Conservation (phyloP, 208 protist genomes). For the Wallacemonas sp. region DNA sequence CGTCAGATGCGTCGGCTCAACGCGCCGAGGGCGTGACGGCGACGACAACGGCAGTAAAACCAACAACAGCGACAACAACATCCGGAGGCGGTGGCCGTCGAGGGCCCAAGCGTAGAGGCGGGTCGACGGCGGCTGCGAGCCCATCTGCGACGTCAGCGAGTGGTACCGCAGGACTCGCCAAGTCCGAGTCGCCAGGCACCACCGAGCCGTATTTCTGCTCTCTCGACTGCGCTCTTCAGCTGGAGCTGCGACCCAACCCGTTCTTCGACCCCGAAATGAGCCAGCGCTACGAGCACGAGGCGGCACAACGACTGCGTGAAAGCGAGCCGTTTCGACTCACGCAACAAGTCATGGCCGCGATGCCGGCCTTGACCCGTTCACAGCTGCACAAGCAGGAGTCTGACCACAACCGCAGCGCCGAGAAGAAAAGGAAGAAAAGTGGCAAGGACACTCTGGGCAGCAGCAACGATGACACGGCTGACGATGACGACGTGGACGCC, state of each 20-base stretch:
- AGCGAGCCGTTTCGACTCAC: too few species aligned
- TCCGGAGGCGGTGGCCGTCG: too few species aligned
- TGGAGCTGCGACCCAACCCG: constrained; percentile 53
- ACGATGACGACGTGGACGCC: too few species aligned
- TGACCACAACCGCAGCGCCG: too few species aligned
- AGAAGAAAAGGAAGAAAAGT: too few species aligned
- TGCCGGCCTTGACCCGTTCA: too few species aligned
- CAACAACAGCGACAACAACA: constrained; percentile 12
- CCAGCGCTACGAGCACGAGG: neutral
- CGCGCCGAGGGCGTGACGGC: neutral
- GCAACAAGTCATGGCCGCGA: too few species aligned
- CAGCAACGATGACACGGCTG: too few species aligned
- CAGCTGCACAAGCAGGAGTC: too few species aligned
- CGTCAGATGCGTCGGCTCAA: neutral
- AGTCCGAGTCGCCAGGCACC: neutral
- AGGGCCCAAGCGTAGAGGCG: too few species aligned
- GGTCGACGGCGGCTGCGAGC: neutral
- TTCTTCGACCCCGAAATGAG: constrained; percentile 43
- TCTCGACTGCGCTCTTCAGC: constrained; percentile 44
- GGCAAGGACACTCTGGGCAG: too few species aligned
- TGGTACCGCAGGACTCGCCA: neutral
- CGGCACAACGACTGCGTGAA: neutral
- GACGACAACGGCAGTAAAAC: neutral
- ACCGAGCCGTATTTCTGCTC: constrained; percentile 51
- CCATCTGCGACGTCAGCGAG: neutral